These are phyloP conservation scores for Sporothrix curviconia DNA, from an alignment of 2,329 filamentous ascomycete genomes.

Conservation along the genomic window DNA sequence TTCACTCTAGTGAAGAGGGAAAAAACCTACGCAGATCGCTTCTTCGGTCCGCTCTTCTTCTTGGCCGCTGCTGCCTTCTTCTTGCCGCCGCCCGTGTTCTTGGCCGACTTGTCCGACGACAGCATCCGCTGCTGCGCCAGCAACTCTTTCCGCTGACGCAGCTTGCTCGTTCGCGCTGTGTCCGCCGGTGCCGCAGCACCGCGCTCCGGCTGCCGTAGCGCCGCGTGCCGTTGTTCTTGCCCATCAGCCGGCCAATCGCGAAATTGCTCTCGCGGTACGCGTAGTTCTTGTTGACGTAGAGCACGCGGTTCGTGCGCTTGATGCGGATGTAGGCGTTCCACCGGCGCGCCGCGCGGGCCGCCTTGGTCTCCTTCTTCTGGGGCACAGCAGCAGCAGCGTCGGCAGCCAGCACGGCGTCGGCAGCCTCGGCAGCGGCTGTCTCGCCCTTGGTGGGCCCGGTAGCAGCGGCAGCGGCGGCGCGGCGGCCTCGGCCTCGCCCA, in stretches of 20 bases:
- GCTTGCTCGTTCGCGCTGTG: slow-evolving; percentile 14
- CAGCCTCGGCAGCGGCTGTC: not conserved
- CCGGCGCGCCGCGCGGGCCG: slow-evolving; percentile 15
- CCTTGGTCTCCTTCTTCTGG: slow-evolving; percentile 5
- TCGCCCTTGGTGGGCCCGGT: slow-evolving; percentile 4
- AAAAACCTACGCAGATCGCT: no score
- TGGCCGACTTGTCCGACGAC: slow-evolving; percentile 1
- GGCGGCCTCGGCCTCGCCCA: not conserved
- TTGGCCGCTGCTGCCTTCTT: slow-evolving; percentile 13
- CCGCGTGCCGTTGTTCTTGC: slow-evolving; percentile 42
- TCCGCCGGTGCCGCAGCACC: slow-evolving; percentile 32
- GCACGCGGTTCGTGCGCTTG: slow-evolving; percentile 18
- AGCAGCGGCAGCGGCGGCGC: not conserved
- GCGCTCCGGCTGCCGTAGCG: slow-evolving; percentile 43
- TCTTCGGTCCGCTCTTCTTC: not conserved
- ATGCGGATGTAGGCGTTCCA: slow-evolving; percentile 21
- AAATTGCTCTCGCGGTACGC: slow-evolving; percentile 56
- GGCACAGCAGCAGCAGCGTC: not conserved
- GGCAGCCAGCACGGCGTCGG: slow-evolving; percentile 1
- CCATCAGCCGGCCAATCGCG: slow-evolving; percentile 48
- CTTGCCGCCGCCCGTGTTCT: not conserved
- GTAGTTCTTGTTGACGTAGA: slow-evolving; percentile 36
- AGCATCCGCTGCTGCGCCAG: slow-evolving; percentile 22
- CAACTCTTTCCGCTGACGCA: slow-evolving; percentile 14
- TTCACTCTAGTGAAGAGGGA: no score